phyloP scores from a whole-genome alignment of 2,329 filamentous ascomycete species.

The Aspergillus texensis region DNA sequence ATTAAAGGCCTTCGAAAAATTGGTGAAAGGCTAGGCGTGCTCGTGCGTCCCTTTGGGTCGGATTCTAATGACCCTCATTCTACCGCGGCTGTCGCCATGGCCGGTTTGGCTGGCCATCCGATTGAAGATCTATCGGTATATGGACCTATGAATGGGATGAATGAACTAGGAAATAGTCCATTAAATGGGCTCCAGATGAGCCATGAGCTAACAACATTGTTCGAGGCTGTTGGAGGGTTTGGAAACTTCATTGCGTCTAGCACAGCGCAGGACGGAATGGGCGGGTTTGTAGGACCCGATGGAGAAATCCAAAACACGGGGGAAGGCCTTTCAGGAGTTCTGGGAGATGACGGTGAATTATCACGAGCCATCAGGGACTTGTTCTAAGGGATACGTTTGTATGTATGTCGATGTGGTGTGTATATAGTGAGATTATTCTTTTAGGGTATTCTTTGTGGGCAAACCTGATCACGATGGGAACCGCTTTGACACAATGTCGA shows the following conservation, averaged over 20 bases:
- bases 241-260: constrained; percentile 40
- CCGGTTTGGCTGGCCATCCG: constrained; percentile 63
- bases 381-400: constrained; percentile 48
- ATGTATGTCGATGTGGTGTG: not conserved
- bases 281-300: constrained; percentile 41
- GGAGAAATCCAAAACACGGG: constrained; percentile 47
- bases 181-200: constrained; percentile 62
- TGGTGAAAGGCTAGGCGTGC: constrained; percentile 62
- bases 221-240: constrained; percentile 64
- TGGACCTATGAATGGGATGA: constrained; percentile 37
- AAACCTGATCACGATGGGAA: not conserved
- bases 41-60: constrained; percentile 40
- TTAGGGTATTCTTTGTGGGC: not conserved
- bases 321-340: constrained; percentile 46
- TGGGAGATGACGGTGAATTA: constrained; percentile 62
- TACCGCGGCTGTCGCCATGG: constrained; percentile 67
- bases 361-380: constrained; percentile 61
- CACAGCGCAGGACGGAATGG: constrained; percentile 39
- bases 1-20: constrained; percentile 66
- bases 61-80: constrained; percentile 60
- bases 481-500: not conserved
- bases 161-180: constrained; percentile 56
- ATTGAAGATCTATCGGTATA: constrained; percentile 61
- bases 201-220: constrained; percentile 63
- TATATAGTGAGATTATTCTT: not conserved